A percentile compares a stretch with the other conserved stretches of the same genome.
phyloP scores from a whole-genome alignment of 352 stramenopile genomes.

The Pythium grandisporangium region DNA sequence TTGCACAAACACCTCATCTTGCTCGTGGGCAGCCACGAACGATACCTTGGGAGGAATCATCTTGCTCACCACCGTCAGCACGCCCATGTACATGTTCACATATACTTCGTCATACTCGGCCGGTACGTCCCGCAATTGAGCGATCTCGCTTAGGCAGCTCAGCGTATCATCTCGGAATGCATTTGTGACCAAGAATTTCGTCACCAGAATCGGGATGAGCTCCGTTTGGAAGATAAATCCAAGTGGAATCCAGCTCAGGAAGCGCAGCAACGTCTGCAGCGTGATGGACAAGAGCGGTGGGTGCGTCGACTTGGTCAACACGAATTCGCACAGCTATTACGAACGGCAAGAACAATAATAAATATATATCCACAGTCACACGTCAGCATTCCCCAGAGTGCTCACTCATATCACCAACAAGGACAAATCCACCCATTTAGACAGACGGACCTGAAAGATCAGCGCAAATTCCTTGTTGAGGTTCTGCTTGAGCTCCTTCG shows the following conservation, averaged over 20 bases:
- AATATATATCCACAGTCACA: slow-evolving; percentile 6
- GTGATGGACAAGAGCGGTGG: slow-evolving; percentile 93
- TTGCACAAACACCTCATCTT: slow-evolving; percentile 96
- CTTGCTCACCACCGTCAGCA: slow-evolving; percentile 89
- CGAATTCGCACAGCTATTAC: slow-evolving; percentile 96
- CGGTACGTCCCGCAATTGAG: slow-evolving; percentile 88
- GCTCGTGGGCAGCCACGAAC: slow-evolving; percentile 90
- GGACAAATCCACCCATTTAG: not conserved
- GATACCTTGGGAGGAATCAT: slow-evolving; percentile 88
- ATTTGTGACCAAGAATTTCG: slow-evolving; percentile 93
- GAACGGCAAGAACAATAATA: slow-evolving; percentile 6
- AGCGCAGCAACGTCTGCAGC: slow-evolving; percentile 95
- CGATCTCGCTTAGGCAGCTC: slow-evolving; percentile 98
- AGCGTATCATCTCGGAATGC: slow-evolving; percentile 97
- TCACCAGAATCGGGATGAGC: slow-evolving; percentile 93
- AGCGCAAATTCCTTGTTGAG: slow-evolving; percentile 97
- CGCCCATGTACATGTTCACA: slow-evolving; percentile 91
- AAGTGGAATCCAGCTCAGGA: slow-evolving; percentile 97
- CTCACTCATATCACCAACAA: not conserved
- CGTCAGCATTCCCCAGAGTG: not conserved
- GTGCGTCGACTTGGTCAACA: slow-evolving; percentile 92
- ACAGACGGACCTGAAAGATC: slow-evolving; percentile 86
- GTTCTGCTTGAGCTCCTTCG: slow-evolving; percentile 96
- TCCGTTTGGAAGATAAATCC: slow-evolving; percentile 98
- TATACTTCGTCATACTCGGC: slow-evolving; percentile 93